Conservation (phyloP, 2,329 filamentous ascomycete species). For the Cytospora mali region DNA sequence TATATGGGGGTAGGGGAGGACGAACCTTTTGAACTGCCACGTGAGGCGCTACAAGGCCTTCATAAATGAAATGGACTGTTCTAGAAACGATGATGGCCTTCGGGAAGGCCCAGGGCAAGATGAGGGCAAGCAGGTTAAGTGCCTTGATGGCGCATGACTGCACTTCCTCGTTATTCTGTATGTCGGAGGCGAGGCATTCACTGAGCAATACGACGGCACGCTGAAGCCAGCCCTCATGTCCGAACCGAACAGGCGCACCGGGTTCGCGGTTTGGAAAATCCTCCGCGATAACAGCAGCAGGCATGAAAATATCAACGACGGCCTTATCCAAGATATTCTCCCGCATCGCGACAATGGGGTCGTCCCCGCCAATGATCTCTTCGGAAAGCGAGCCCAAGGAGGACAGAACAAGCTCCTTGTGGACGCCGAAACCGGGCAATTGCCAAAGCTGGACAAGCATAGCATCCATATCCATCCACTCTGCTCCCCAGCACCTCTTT, state of each 20-base stretch:
- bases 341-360: conserved; percentile 79
- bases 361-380: conserved; percentile 90
- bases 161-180: conserved; percentile 67
- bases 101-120: conserved; percentile 85
- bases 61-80: conserved; percentile 71
- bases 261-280: conserved; percentile 73
- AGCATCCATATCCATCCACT: conserved; percentile 94
- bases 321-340: conserved; percentile 84
- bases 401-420: conserved; percentile 85
- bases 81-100: conserved; percentile 74
- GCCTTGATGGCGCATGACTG: conserved; percentile 74
- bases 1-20: conserved; percentile 19
- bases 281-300: conserved; percentile 72
- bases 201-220: conserved; percentile 75
- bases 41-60: conserved; percentile 69
- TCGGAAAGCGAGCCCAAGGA: conserved; percentile 91
- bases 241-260: conserved; percentile 70
- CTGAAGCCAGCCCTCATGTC: conserved; percentile 83
- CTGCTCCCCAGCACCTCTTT: conserved; percentile 87
- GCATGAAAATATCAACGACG: conserved; percentile 92
- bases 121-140: conserved; percentile 74
- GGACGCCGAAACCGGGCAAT: conserved; percentile 59
- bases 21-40: conserved; percentile 74
- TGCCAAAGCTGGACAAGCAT: conserved; percentile 85
- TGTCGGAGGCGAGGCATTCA: conserved; percentile 69